These are phyloP conservation scores for Fusarium xyrophilum DNA, from an alignment of 2,329 filamentous ascomycete species.

Conservation along the genomic window DNA sequence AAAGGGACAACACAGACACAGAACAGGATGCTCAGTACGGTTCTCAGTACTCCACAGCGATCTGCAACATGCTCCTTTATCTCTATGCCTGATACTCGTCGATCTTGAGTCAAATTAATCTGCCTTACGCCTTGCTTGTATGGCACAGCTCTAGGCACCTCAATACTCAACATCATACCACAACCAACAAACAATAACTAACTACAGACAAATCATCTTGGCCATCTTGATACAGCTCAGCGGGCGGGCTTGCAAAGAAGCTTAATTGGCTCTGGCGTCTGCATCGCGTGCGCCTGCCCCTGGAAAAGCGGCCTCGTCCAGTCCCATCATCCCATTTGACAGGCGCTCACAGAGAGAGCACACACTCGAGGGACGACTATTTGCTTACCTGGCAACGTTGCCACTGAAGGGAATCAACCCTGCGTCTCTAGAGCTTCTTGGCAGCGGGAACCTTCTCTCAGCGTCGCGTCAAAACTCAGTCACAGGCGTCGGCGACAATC, in stretches of 20 bases:
- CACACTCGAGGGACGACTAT: not conserved
- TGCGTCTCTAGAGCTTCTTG: slow-evolving; percentile 30
- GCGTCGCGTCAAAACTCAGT: slow-evolving; percentile 9
- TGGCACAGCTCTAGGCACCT: not conserved
- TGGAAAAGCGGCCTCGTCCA: slow-evolving; percentile 34
- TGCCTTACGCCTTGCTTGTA: slow-evolving; percentile 3
- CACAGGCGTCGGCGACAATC: slow-evolving; percentile 25
- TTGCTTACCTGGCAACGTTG: slow-evolving; percentile 31
- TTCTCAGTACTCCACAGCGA: slow-evolving; percentile 19
- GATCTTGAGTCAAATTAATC: slow-evolving; percentile 7
- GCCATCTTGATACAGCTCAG: not conserved
- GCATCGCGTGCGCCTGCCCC: slow-evolving; percentile 36
- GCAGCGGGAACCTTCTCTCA: slow-evolving; percentile 25
- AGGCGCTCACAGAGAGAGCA: slow-evolving; percentile 24
- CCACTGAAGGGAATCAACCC: slow-evolving; percentile 15
- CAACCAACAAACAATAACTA: not conserved
- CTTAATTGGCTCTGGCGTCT: slow-evolving; percentile 40
- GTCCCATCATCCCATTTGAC: slow-evolving; percentile 31
- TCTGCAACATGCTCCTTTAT: slow-evolving; percentile 22
- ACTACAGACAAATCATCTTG: not conserved
- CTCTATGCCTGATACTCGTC: slow-evolving; percentile 10
- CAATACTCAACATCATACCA: not conserved
- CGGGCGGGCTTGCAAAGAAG: slow-evolving; percentile 33
- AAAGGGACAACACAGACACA: not conserved
- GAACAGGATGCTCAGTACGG: slow-evolving; percentile 6